Base-by-base conservation (phyloP, 257 asterid genomes). In the Nicotiana benthamiana region DNA sequence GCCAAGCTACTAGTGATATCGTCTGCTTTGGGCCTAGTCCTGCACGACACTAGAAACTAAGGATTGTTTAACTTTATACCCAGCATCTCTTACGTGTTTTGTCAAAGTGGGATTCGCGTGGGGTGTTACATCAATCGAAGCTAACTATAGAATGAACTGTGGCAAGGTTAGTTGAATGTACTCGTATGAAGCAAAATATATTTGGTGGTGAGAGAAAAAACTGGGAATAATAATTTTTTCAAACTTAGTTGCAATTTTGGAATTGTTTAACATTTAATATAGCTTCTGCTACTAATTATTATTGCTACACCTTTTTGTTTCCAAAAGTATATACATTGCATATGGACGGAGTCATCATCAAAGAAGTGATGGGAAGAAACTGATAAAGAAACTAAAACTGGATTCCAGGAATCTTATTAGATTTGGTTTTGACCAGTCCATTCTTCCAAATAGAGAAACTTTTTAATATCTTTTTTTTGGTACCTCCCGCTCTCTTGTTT, bases 401-500 rank as follows among this genome's bases (percentile, higher is more conserved):
- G 24, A 81, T 64, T 57, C 62, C 80, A 76, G 51, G 76, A 77
- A 77, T 82, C 65, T 82, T 26, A 59, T 7, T 63, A 59, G 84
- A 61, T 85, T 68, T 63, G 60, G 27, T 57, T 82, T 82, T 80
- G 83, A 80, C 82, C 30, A 68, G 43, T 12, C 32, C 65, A 57
- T 27, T 12, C 59, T 75, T 28, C 34, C 75, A 18, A 62, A 10
- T 22, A 80, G 61, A 70, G 18, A 51, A 13, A 12, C n/a, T n/a
- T 51, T 51, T 51, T 15, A 43, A 22, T 12, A 1, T 20, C n/a
- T 40, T 43, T n/a, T 22, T 70, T 72, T 24, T 6, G n/a, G n/a
- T n/a, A n/a, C n/a, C n/a, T n/a, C n/a, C n/a, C n/a, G n/a, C n/a
- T n/a, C n/a, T n/a, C n/a, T n/a, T n/a, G n/a, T 28, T 28, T 28